Evolutionary conservation across 75 land plant genomes (phyloP).

Genomic region (Selaginella tamariscina): DNA sequence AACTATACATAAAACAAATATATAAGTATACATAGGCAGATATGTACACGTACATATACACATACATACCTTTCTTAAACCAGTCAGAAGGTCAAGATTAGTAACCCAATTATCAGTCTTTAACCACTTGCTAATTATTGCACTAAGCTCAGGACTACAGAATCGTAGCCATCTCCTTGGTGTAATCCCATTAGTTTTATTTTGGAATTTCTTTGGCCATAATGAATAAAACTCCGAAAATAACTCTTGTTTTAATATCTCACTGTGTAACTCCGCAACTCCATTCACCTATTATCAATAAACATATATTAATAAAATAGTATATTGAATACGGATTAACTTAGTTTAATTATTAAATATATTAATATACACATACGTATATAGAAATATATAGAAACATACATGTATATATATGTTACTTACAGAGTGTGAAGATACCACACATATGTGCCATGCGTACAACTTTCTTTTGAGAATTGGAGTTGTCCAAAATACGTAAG

Average conservation of each 20-base stretch:
- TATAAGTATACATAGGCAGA: background rate
- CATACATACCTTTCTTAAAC: conserved; percentile 12
- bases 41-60: background rate
- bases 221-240: conserved; percentile 72
- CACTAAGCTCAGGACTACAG: conserved; percentile 15
- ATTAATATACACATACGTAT: background rate
- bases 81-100: conserved; percentile 19
- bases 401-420: too few species aligned
- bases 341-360: conserved; percentile 60
- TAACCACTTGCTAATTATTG: conserved; percentile 19
- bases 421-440: conserved; percentile 81
- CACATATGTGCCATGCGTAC: conserved; percentile 87
- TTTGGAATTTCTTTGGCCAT: conserved; percentile 22
- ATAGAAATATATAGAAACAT: too few species aligned
- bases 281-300: conserved; percentile 68
- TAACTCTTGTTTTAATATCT: conserved; percentile 56
- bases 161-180: conserved; percentile 23
- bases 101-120: conserved; percentile 24
- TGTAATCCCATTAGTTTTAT: conserved; percentile 28
- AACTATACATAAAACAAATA: background rate
- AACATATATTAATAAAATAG: background rate
- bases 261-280: conserved; percentile 86
- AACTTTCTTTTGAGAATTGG: conserved; percentile 58
- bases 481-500: conserved; percentile 51
- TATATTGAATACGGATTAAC: too few species aligned